These are phyloP conservation scores for Serendipita sp. DNA, from an alignment of 1,284 basidiomycete genomes.

Conservation along the genomic window DNA sequence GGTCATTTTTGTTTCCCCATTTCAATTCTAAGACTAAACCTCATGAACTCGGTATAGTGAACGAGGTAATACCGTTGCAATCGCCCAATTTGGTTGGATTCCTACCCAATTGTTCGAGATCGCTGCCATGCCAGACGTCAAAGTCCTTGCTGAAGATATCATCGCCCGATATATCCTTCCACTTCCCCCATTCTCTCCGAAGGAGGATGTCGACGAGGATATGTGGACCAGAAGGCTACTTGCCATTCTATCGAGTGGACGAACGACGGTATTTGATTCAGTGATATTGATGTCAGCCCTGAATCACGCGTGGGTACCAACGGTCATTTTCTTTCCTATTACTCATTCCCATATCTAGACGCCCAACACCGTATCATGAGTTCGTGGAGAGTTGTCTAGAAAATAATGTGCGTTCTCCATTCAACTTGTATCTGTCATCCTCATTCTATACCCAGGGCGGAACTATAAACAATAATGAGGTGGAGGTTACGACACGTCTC, in stretches of 20 bases:
- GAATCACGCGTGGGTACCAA: slow-evolving; percentile 35
- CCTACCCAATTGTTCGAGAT: slow-evolving; percentile 55
- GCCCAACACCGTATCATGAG: slow-evolving; percentile 46
- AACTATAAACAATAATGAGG: slow-evolving; percentile 67
- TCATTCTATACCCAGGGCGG: slow-evolving; percentile 45
- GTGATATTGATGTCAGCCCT: slow-evolving; percentile 52
- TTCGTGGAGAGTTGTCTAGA: slow-evolving; percentile 59
- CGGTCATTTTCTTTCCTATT: background rate
- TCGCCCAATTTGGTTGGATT: slow-evolving; percentile 87
- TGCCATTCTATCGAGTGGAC: slow-evolving; percentile 57
- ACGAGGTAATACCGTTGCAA: slow-evolving; percentile 57
- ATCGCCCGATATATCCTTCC: slow-evolving; percentile 71
- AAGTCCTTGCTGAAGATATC: slow-evolving; percentile 49
- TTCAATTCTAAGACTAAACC: background rate
- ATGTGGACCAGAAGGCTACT: slow-evolving; percentile 80
- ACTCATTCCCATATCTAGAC: slow-evolving; percentile 26
- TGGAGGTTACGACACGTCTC: slow-evolving; percentile 41
- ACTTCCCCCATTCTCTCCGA: slow-evolving; percentile 42
- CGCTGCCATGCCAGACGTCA: slow-evolving; percentile 37
- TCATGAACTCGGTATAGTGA: slow-evolving; percentile 38
- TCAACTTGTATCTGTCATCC: background rate
- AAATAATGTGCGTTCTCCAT: slow-evolving; percentile 51
- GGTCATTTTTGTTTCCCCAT: slow-evolving; percentile 19
- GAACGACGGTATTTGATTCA: slow-evolving; percentile 40
- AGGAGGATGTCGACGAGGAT: slow-evolving; percentile 56